Evolutionary conservation across 2,329 filamentous ascomycete species (phyloP), one percentile per base, ranked within the genome.

Genomic region (Epichloe typhina): DNA sequence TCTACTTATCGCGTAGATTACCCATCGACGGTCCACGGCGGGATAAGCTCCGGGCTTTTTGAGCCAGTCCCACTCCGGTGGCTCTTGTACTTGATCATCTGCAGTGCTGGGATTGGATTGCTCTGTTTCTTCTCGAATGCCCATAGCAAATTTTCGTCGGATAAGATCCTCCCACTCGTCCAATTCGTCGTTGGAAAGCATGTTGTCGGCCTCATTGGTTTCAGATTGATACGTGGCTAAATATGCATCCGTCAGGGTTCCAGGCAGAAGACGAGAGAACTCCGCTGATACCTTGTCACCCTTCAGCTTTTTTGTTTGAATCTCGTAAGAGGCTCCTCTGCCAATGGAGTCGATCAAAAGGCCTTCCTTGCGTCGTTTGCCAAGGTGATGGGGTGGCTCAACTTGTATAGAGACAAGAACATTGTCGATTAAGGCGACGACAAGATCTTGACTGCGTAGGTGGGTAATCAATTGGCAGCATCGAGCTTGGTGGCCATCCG

Each of bases 331-430:
- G 1, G 71, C 68, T 3, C 83, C 84, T 53, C 82, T 82, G 2
- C 84, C 83, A 50, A 90, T 79, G 0, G 85, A 84, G 61, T 90
- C 84, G 36, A 86, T 83, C 26, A 90, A 68, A 7, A 86, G 70
- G 8, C 83, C 82, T 48, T 79, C 75, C 39, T 75, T 75, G 38
- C 76, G 71, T 64, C 78, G 76, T 55, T 72, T 76, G 52, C 72
- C 71, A n/a, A 76, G 71, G 44, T 67, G 69, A 58, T 74, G 74
- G 1, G 79, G 80, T 2, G 76, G 75, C 59, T 84, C 79, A n/a
- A 84, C 68, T 59, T 88, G 84, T 48, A 89, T 72, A 1, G 80
- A 84, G 15, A 88, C 70, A 35, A 91, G 68, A 43, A 79, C 74
- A 42, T 77, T 75, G 35, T 79, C 79, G n/a, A 75, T 66, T 6